Base-by-base conservation (phyloP, 2,329 filamentous ascomycete genomes). In the Metarhizium anisopliae region DNA sequence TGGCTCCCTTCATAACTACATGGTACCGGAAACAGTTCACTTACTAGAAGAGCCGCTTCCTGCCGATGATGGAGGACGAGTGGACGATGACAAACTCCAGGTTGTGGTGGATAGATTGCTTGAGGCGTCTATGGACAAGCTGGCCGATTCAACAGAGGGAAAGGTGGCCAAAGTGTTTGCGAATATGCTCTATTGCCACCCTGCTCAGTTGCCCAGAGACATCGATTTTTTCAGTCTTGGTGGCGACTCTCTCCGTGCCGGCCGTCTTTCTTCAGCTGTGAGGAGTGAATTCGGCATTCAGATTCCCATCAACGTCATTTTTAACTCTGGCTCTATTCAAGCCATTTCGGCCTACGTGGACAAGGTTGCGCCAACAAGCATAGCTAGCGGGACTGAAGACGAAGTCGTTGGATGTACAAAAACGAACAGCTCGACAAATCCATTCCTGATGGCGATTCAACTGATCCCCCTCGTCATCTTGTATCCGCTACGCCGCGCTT, bases 221-320 rank as follows among this genome's bases (percentile, higher is more conserved):
- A 73, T 74, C 0, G 76, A 80, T 61, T 81, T 81, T 61, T 81
- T 81, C 60, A 69, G 70, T 13, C 69, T 80, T 16, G 79, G 79
- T 6, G 79, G 80, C 18, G 78, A 82, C 60, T 81, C 77, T 40
- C 69, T 83, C 50, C 71, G 71, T 20, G 80, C 80, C 36, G 80
- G 80, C 2, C 72, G 72, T 38, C 70, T 83, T 0, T 67, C 81
- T 6, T 80, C 79, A 1, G 66, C 69, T 2, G 69, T 83, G 4
- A 74, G 80, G n/a, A 70, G 70, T 32, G 70, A 77, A 52, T 79
- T 81, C 57, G 66, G 70, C 20, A 67, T 79, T 1, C 71, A 74
- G 20, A 66, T 82, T 0, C 74, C 78, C 0, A 78, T 81, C 56
- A 75, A 76, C 55, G 63, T 77, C 13, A 70, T 83, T 4, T 82